A percentile compares a stretch with the other conserved stretches of the same genome.
phyloP scores from a whole-genome alignment of 202 grass and related monocot species.

The Cymbopogon flexuosus region DNA sequence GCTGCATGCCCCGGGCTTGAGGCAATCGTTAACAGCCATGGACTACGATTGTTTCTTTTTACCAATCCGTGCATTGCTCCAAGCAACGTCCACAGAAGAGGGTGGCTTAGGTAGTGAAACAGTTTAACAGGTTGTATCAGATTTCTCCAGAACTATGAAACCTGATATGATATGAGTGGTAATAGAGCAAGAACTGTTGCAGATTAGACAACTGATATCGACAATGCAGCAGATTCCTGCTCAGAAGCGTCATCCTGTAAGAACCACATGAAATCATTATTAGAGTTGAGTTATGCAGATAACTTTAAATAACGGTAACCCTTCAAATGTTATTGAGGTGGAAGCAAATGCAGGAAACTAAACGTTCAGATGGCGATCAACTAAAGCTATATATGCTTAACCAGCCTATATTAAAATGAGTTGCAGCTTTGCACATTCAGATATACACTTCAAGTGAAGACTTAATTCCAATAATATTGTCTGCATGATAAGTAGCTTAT shows the following conservation, averaged over 20 bases:
- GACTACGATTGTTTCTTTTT: neutral
- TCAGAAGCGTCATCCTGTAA: slow-evolving; percentile 27
- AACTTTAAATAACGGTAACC: neutral
- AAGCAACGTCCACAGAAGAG: neutral
- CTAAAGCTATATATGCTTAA: neutral
- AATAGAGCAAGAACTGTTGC: neutral
- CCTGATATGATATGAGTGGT: neutral
- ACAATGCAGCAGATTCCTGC: slow-evolving; percentile 1
- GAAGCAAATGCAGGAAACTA: neutral
- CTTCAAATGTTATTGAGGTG: neutral
- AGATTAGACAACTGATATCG: slow-evolving; percentile 12
- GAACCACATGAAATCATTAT: slow-evolving; percentile 9
- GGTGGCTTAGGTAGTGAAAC: neutral
- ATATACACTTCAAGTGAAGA: neutral
- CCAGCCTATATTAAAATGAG: neutral
- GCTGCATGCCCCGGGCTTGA: neutral
- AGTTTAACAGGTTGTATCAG: neutral
- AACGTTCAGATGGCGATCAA: neutral
- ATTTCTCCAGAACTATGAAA: neutral
- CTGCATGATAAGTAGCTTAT: neutral
- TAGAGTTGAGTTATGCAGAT: neutral
- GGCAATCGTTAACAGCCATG: neutral
- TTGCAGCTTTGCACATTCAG: neutral
- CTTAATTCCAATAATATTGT: neutral
- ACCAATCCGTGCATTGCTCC: neutral